A percentile compares a stretch with the other conserved stretches of the same genome.
phyloP scores from a whole-genome alignment of 306 rosid genomes.

The Inga oerstediana region DNA sequence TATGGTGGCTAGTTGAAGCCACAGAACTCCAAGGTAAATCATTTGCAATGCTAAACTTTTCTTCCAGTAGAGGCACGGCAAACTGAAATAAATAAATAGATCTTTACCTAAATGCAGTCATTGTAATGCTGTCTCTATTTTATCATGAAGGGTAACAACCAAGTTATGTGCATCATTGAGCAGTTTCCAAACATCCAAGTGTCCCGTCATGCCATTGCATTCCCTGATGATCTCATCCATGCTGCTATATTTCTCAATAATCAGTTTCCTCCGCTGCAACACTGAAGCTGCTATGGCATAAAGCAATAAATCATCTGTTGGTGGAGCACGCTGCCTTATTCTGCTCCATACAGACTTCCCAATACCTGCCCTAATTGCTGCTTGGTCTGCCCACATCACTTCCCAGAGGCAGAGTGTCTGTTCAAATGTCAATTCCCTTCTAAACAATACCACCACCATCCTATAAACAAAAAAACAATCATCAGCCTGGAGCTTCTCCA shows the following conservation, averaged over 20 bases:
- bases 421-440: slow-evolving; percentile 92
- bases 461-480: slow-evolving; percentile 98
- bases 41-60: slow-evolving; percentile 32
- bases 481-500: slow-evolving; percentile 95
- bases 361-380: slow-evolving; percentile 88
- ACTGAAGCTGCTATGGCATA: slow-evolving; percentile 96
- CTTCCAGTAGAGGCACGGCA: slow-evolving; percentile 32
- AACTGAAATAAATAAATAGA: slow-evolving; percentile 1
- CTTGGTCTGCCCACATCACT: slow-evolving; percentile 99
- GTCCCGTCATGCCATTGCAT: slow-evolving; percentile 96
- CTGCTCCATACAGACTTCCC: slow-evolving; percentile 95
- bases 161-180: slow-evolving; percentile 93
- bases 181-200: slow-evolving; percentile 93
- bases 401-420: slow-evolving; percentile 98
- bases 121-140: slow-evolving; percentile 68
- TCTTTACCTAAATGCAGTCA: slow-evolving; percentile 37
- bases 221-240: slow-evolving; percentile 99
- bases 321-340: slow-evolving; percentile 94
- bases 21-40: slow-evolving; percentile 3
- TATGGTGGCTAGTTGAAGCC: slow-evolving; percentile 32
- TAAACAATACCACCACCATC: slow-evolving; percentile 96
- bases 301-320: slow-evolving; percentile 89
- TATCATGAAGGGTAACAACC: slow-evolving; percentile 94
- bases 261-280: slow-evolving; percentile 88
- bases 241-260: slow-evolving; percentile 90